Evolutionary conservation across 768 basidiomycete genomes (phyloP).

Genomic region (Boletus subcaerulescens): DNA sequence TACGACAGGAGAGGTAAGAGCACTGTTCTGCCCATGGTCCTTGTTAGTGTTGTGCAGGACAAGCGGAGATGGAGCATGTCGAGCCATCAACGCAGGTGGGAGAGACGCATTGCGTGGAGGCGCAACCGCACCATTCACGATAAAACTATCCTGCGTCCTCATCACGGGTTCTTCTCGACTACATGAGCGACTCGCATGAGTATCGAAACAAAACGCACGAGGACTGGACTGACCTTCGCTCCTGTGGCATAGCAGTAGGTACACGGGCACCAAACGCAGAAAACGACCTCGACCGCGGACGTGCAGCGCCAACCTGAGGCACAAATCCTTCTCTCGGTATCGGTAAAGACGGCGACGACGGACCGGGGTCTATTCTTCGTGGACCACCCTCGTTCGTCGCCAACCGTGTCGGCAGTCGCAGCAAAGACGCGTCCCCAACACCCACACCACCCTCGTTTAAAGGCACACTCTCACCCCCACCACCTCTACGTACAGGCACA

Average conservation of each 20-base stretch:
- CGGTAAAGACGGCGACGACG: slow-evolving; percentile 11
- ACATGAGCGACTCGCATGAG: background rate
- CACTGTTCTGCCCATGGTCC: slow-evolving; percentile 1
- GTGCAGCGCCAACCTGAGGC: slow-evolving; percentile 47
- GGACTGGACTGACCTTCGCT: slow-evolving; percentile 17
- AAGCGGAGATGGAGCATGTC: slow-evolving; percentile 20
- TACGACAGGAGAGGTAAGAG: slow-evolving; percentile 11
- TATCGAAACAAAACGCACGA: background rate
- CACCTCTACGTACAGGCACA: slow-evolving; percentile 28
- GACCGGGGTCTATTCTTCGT: background rate
- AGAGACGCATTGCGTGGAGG: slow-evolving; percentile 9
- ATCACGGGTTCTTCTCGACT: slow-evolving; percentile 26
- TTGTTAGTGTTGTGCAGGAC: slow-evolving; percentile 4
- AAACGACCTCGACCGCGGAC: slow-evolving; percentile 70
- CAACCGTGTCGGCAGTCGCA: slow-evolving; percentile 22
- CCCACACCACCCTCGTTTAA: background rate
- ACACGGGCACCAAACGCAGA: slow-evolving; percentile 57
- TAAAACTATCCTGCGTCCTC: background rate
- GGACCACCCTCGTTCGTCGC: background rate
- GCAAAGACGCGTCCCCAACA: background rate
- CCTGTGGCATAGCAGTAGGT: background rate
- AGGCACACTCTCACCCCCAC: background rate
- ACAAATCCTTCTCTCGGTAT: slow-evolving; percentile 64
- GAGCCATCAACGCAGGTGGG: slow-evolving; percentile 22
- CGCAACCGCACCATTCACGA: background rate